Evolutionary conservation across 257 asterid genomes (phyloP), one percentile per base, ranked within the genome.

Genomic region (Solanum stenotomum): DNA sequence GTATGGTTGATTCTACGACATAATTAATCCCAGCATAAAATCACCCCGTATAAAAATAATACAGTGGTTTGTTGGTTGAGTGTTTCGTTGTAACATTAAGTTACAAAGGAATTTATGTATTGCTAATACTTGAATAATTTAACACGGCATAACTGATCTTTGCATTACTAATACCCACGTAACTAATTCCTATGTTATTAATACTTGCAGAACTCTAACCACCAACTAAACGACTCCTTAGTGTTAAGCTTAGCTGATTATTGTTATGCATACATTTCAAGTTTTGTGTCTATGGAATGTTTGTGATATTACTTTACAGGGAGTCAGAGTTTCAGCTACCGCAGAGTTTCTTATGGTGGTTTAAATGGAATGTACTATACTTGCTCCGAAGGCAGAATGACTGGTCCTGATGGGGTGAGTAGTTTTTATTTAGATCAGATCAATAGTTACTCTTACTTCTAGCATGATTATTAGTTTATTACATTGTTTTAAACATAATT

Each of bases 341-440:
- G 90, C 84, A 91, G 95, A 87, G 94, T 93, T 1, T 92, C 95
- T 4, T 94, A 92, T 86, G 99, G 97, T 72, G 97, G 97, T 83
- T 86, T 65, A 5, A 90, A 94, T 85, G 99, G 99, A 74, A 79
- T 87, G 71, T 90, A 92, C 87, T 94, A 94, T 87, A 87, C 94
- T 85, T 92, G 94, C 72, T 92, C 98, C 1, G 92, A 93, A 37
- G 94, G 98, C 89, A 93, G 87, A 89, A 89, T 94, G 92, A 63
- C 79, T 16, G 97, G 98, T 59, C 92, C 89, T 88, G 98, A 95
- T 87, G 99, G 97, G 93, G 99, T 96, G 89, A 90, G 98, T 92
- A 46, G 22, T 56, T 35, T 77, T 40, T 82, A 72, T 33, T 74
- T 6, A 10, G 67, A 7, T 86, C 61, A 74, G 14, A 14, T 8